Base-by-base conservation (phyloP, 768 basidiomycete species). In the Xerocomus brunneocitrinus region DNA sequence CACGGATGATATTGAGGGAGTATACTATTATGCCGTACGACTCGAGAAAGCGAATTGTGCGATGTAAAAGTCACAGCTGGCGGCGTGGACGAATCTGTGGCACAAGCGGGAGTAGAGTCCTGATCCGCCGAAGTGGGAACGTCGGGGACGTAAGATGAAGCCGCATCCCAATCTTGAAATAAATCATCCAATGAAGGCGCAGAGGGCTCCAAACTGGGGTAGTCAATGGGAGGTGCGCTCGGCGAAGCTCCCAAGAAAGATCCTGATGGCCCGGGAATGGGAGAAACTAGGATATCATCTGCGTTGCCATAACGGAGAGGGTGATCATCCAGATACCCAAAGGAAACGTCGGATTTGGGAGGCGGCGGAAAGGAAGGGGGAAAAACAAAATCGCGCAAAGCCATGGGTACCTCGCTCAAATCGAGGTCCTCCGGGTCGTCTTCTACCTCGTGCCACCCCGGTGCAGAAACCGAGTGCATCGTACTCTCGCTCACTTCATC, bases 401-500 rank as follows among this genome's bases (percentile, higher is more conserved):
- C 22, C 9, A 34, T 14, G 58, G 60, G 48, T 40, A 49, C 46
- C 27, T 51, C 13, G 6, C 52, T 50, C 49, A 44, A 43, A 25
- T 56, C 47, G 30, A 63, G 32, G 35, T 47, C 42, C 5, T 55
- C 66, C 45, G 75, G 70, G 25, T 73, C 71, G 34, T 76, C 74
- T 35, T 75, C 59, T 12, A 81, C 77, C 52, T 83, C 81, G 41
- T 76, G 67, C 79, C 78, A 84, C 36, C 70, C 72, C 9, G 83
- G 83, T 25, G 71, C 83, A 48, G 79, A 82, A 5, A 74, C 67
- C 66, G 59, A 50, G 1, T 52, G 59, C 2, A 39, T 35, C 4
- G 67, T 50, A 12, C 64, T 48, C 45, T 59, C 51, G 27, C 40
- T 35, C 44, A 57, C 52, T 24, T 47, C 47, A 19, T 66, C 69